Conservation (phyloP, 2,329 filamentous ascomycete genomes). For the Phialophora verrucosa region DNA sequence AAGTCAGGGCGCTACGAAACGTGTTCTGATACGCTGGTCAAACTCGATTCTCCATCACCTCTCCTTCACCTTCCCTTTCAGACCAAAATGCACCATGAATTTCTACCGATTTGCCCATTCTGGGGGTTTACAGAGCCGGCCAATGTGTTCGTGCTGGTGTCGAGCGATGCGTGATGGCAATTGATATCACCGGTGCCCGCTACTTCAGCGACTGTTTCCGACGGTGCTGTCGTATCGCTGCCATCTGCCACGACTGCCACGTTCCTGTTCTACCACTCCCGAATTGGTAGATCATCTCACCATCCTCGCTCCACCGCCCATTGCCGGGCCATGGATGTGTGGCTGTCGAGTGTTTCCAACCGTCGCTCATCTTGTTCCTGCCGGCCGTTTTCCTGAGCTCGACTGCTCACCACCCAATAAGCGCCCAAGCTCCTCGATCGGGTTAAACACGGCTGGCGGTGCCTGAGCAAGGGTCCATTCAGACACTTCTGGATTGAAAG, state of each 20-base stretch:
- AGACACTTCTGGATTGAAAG: conserved; percentile 13
- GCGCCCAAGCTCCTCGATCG: conserved; percentile 26
- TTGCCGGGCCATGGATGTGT: not conserved
- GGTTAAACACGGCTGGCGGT: conserved; percentile 25
- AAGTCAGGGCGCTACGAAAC: conserved; percentile 28
- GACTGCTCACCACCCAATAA: conserved; percentile 28
- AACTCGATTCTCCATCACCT: conserved; percentile 11
- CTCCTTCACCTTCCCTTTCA: conserved; percentile 15
- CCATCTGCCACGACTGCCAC: conserved; percentile 11
- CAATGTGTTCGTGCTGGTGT: not conserved
- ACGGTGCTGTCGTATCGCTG: not conserved
- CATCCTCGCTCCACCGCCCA: not conserved
- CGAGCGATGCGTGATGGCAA: conserved; percentile 2
- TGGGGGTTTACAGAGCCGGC: not conserved
- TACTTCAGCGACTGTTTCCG: not conserved
- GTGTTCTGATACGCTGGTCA: conserved; percentile 28
- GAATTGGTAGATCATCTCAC: conserved; percentile 8
- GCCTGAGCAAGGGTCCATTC: conserved; percentile 18
- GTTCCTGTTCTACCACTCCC: not conserved
- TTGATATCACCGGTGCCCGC: conserved; percentile 1
- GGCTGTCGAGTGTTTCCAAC: conserved; percentile 6
- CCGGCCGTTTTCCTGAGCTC: conserved; percentile 19
- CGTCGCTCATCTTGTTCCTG: conserved; percentile 10
- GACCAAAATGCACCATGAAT: conserved; percentile 4
- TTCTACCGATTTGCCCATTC: not conserved